phyloP scores from a whole-genome alignment of 495 filamentous ascomycete species.

The Aspergillus indologenus region DNA sequence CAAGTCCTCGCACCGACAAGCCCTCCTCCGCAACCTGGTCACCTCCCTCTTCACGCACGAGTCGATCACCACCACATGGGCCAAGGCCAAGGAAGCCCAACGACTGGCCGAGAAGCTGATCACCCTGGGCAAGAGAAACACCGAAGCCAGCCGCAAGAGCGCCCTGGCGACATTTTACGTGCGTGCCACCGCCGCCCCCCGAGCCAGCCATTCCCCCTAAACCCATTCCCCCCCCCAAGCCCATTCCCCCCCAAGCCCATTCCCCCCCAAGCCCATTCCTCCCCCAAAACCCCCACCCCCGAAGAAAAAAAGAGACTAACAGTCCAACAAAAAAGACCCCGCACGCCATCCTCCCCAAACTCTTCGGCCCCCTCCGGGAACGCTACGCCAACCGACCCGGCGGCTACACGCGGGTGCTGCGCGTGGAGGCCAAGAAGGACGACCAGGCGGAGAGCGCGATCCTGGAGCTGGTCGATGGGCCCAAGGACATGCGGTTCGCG shows the following conservation, averaged over 20 bases:
- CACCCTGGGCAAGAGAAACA: constrained; percentile 87
- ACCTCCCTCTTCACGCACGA: constrained; percentile 93
- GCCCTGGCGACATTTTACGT: constrained; percentile 81
- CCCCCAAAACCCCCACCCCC: not conserved
- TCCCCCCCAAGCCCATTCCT: too few relatives aligned
- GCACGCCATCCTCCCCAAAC: constrained; percentile 69
- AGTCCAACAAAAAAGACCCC: constrained; percentile 57
- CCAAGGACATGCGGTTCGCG: constrained; percentile 90
- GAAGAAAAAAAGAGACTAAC: not conserved
- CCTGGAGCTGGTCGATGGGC: constrained; percentile 94
- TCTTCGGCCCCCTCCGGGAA: constrained; percentile 77
- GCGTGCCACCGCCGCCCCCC: constrained; percentile 32
- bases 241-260: too few relatives aligned
- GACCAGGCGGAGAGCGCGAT: constrained; percentile 88
- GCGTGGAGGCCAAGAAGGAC: constrained; percentile 68
- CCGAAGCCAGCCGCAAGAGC: constrained; percentile 63
- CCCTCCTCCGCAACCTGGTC: constrained; percentile 92
- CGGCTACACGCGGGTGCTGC: constrained; percentile 91
- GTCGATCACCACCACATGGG: constrained; percentile 89
- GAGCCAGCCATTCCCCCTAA: not conserved
- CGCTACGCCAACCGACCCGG: constrained; percentile 81
- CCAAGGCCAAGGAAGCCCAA: constrained; percentile 96
- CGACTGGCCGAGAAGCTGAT: constrained; percentile 89
- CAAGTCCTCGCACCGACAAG: constrained; percentile 79
- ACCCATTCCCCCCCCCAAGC: too few relatives aligned